Conservation (phyloP, 2,329 filamentous ascomycete genomes). For the Xylaria sp. region DNA sequence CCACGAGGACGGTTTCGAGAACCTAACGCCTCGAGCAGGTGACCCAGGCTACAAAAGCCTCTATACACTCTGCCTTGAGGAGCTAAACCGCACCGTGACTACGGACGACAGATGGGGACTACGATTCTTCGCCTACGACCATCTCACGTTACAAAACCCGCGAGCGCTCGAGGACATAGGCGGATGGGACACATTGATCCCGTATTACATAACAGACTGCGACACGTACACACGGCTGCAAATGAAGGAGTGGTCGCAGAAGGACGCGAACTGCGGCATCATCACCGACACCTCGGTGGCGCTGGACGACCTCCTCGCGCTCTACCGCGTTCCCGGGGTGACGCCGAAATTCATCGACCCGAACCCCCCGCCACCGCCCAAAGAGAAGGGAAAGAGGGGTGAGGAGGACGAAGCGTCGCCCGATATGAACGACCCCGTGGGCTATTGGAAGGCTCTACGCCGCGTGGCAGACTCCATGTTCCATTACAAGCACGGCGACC, state of each 20-base stretch:
- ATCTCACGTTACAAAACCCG: conserved; percentile 62
- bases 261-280: conserved; percentile 47
- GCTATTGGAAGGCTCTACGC: conserved; percentile 39
- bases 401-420: conserved; percentile 1
- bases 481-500: conserved; percentile 49
- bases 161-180: conserved; percentile 56
- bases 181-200: conserved; percentile 63
- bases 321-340: conserved; percentile 51
- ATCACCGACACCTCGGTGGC: conserved; percentile 53
- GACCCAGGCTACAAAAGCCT: conserved; percentile 48
- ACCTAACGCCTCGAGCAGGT: conserved; percentile 40
- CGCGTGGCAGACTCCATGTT: conserved; percentile 46
- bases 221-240: conserved; percentile 57
- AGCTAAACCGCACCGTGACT: conserved; percentile 42
- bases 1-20: conserved; percentile 48
- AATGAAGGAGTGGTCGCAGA: conserved; percentile 52
- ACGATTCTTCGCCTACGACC: conserved; percentile 64
- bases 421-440: conserved; percentile 36
- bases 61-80: conserved; percentile 48
- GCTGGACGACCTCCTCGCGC: conserved; percentile 51
- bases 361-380: conserved; percentile 40
- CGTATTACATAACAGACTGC: conserved; percentile 64
- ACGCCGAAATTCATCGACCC: conserved; percentile 46
- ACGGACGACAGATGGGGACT: conserved; percentile 53
- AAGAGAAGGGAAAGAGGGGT: conserved; percentile 16